Percentiles rank a stretch among this genome's conserved stretches.
Evolutionary conservation across 179 eudicot species (phyloP).

Genomic region (Heliamphora pulchella): DNA sequence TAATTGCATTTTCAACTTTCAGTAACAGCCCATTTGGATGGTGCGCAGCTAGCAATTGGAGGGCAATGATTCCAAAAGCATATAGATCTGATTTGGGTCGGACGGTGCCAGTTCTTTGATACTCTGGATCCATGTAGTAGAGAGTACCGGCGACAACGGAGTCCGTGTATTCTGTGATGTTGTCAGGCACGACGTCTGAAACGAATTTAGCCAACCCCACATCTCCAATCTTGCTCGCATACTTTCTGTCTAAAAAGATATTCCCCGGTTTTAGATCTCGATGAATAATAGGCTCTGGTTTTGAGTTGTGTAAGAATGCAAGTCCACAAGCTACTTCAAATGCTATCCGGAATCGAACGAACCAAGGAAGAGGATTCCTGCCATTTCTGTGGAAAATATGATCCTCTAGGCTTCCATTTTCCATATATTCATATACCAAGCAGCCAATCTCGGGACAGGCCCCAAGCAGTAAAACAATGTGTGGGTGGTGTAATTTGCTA

Average conservation of each 20-base stretch:
- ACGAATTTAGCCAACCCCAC: slow-evolving; percentile 51
- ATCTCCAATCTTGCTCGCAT: slow-evolving; percentile 45
- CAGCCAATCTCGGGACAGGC: slow-evolving; percentile 55
- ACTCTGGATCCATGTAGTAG: slow-evolving; percentile 56
- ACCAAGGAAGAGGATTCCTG: slow-evolving; percentile 42
- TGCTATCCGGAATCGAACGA: slow-evolving; percentile 36
- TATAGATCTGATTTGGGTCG: slow-evolving; percentile 57
- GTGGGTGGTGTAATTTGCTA: slow-evolving; percentile 48
- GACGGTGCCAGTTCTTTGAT: slow-evolving; percentile 55
- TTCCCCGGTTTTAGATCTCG: slow-evolving; percentile 60
- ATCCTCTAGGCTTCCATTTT: slow-evolving; percentile 50
- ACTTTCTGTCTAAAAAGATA: slow-evolving; percentile 38
- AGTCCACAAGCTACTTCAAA: slow-evolving; percentile 58
- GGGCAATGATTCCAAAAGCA: slow-evolving; percentile 48
- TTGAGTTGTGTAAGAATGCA: slow-evolving; percentile 50
- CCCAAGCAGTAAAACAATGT: slow-evolving; percentile 49
- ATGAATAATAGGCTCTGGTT: slow-evolving; percentile 49
- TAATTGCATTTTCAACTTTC: slow-evolving; percentile 33
- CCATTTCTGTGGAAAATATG: slow-evolving; percentile 21
- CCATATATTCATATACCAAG: slow-evolving; percentile 55
- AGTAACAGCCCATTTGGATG: slow-evolving; percentile 39
- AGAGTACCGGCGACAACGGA: slow-evolving; percentile 47
- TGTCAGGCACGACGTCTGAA: slow-evolving; percentile 37
- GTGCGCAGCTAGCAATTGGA: slow-evolving; percentile 38
- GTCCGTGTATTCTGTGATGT: slow-evolving; percentile 36